A percentile compares a stretch with the other conserved stretches of the same genome.
Evolutionary conservation across 139 green algal species (phyloP).

Genomic region (Chlamydomonas schloesseri): DNA sequence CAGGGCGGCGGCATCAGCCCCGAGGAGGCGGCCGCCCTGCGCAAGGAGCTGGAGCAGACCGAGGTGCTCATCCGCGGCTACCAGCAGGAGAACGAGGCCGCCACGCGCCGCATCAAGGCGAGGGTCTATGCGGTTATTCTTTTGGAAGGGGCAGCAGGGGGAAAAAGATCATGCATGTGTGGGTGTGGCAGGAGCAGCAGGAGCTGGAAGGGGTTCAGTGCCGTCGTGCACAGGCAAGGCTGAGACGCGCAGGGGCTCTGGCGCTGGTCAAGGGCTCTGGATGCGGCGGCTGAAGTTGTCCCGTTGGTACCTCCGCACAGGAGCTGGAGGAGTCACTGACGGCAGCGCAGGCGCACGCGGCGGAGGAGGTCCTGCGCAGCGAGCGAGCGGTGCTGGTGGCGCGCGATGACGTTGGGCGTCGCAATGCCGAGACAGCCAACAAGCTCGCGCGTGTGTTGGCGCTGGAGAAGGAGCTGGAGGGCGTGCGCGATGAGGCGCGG

Average conservation of each 20-base stretch:
- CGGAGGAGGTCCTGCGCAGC: constrained; percentile 46
- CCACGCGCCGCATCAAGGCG: constrained; percentile 63
- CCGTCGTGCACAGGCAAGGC: too few species aligned
- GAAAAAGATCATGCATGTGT: too few species aligned
- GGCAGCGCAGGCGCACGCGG: not conserved
- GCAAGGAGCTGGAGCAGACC: constrained; percentile 65
- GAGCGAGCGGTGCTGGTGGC: constrained; percentile 35
- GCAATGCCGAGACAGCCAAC: constrained; percentile 39
- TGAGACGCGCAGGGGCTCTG: too few species aligned
- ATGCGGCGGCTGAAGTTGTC: too few species aligned
- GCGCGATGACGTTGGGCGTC: constrained; percentile 23
- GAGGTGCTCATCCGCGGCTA: constrained; percentile 71
- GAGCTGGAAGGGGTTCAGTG: too few species aligned
- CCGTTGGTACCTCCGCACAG: too few species aligned
- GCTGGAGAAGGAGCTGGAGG: constrained; percentile 63
- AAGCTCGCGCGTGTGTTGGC: constrained; percentile 54
- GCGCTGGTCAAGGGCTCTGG: too few species aligned
- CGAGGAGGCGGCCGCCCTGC: constrained; percentile 60
- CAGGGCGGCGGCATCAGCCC: constrained; percentile 52
- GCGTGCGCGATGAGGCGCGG: constrained; percentile 31
- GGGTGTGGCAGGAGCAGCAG: too few species aligned
- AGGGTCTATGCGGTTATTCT: too few species aligned
- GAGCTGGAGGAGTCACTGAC: constrained; percentile 55
- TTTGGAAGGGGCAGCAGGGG: too few species aligned
- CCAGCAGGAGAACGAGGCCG: constrained; percentile 72